Base-by-base conservation (phyloP, 2,329 filamentous ascomycete species). In the Botrytis pseudocinerea region DNA sequence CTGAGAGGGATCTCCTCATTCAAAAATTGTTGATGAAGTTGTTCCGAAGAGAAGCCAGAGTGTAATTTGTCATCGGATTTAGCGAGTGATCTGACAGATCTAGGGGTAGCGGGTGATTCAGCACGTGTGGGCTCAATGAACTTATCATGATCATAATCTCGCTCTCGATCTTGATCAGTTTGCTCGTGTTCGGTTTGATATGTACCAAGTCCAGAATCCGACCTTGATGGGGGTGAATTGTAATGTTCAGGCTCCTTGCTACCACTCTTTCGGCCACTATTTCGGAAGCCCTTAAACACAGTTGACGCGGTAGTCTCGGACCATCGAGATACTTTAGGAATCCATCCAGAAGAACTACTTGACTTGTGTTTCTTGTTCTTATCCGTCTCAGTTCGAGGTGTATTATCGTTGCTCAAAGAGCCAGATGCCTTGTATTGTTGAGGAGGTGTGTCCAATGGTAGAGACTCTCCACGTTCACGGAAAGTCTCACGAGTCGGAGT, bases 261-360 rank as follows among this genome's bases (percentile, higher is more conserved):
- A 83, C 85, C 85, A 80, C 85, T 85, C 35, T 83, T 85, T 65
- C 86, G 85, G 62, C 85, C 86, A 78, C 90, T 93, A 78, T 88
- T 89, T 59, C 92, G 89, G 81, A 95, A 92, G 59, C 91, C 92
- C 77, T 92, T 92, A 62, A 93, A 91, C 61, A 94, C 90, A 74
- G 94, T 97, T 0, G 94, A 97, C 6, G 95, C 89, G 0, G 96
- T 99, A 2, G 95, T 98, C 83, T 97, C 96, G 0, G 95, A 98
- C 96, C 96, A 99, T 61, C 96, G 90, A 9, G 96, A 98, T 75
- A 97, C 95, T 84, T 97, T 98, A 38, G 95, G 94, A 75, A 97
- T 92, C 85, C 89, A 90, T 69, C 88, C 86, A 0, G 93, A 93
- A 0, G 94, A 96, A 73, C 90, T 90, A 80, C 89, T 92, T 1